A percentile compares a stretch with the other conserved stretches of the same genome.
Conservation (phyloP, 352 stramenopile species). For the Phytophthora constricta region DNA sequence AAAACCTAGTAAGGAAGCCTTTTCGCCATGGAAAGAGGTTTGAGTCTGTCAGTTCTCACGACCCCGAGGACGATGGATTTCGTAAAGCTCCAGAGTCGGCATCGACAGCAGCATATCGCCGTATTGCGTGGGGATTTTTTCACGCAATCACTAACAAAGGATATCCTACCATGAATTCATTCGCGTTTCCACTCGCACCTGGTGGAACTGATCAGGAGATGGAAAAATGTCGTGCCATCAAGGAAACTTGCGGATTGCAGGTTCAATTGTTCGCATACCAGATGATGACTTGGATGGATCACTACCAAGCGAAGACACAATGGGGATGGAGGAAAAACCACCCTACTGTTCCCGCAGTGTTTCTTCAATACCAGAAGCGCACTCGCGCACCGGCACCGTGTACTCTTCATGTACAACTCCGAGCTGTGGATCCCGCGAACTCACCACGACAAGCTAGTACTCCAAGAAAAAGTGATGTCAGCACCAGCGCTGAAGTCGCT, state of each 20-base stretch:
- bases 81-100: conserved; percentile 5
- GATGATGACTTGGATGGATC: conserved; percentile 64
- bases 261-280: conserved; percentile 70
- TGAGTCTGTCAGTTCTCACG: conserved; percentile 32
- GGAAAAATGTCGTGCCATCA: conserved; percentile 2
- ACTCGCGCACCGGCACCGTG: conserved; percentile 31
- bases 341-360: conserved; percentile 51
- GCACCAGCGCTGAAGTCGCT: background rate
- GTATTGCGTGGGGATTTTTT: conserved; percentile 72
- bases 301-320: conserved; percentile 59
- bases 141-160: conserved; percentile 56
- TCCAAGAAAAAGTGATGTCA: conserved; percentile 1
- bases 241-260: conserved; percentile 33
- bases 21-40: conserved; percentile 34
- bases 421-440: conserved; percentile 14
- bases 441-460: conserved; percentile 10
- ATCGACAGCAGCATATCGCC: conserved; percentile 23
- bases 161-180: conserved; percentile 35
- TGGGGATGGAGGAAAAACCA: conserved; percentile 50
- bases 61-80: conserved; percentile 33
- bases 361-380: conserved; percentile 71
- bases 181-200: conserved; percentile 41
- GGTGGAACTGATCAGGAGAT: conserved; percentile 7
- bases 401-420: conserved; percentile 50
- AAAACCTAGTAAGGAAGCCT: conserved; percentile 19